Conservation (phyloP, 2,329 filamentous ascomycete species). For the Paraphaeosphaeria minitans region DNA sequence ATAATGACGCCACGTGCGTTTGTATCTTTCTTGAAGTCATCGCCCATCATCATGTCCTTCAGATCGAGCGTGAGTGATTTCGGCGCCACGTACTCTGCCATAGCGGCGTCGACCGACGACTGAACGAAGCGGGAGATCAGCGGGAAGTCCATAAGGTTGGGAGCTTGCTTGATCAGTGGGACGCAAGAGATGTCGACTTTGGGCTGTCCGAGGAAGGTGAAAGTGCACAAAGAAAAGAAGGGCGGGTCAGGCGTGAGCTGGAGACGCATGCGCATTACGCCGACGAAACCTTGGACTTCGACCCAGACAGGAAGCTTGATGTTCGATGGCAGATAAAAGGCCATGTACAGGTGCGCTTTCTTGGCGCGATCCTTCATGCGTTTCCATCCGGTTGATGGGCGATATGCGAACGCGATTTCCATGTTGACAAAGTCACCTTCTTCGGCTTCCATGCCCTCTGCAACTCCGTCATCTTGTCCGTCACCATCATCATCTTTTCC, state of each 20-base stretch:
- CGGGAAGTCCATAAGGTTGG: constrained; percentile 77
- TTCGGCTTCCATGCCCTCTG: constrained; percentile 73
- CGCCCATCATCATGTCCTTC: constrained; percentile 77
- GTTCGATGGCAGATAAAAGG: constrained; percentile 69
- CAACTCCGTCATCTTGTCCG: constrained; percentile 41
- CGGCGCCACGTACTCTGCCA: constrained; percentile 76
- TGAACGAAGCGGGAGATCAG: constrained; percentile 78
- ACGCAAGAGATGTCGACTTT: constrained; percentile 73
- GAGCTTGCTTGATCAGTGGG: constrained; percentile 69
- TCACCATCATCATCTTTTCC: constrained; percentile 40
- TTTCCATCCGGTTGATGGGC: constrained; percentile 65
- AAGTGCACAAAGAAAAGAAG: constrained; percentile 75
- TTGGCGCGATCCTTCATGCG: constrained; percentile 67
- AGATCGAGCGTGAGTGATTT: constrained; percentile 75
- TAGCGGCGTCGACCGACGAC: constrained; percentile 72
- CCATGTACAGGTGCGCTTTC: constrained; percentile 73
- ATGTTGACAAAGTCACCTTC: constrained; percentile 80
- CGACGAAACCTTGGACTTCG: constrained; percentile 73
- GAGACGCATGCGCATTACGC: constrained; percentile 69
- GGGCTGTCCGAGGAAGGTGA: constrained; percentile 77
- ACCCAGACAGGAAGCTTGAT: constrained; percentile 72
- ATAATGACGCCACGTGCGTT: constrained; percentile 67
- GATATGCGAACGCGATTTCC: constrained; percentile 76
- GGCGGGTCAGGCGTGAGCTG: constrained; percentile 78
- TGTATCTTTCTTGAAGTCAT: constrained; percentile 80